Conservation (phyloP, 148 eudicot species). For the Amaranthus hypochondriacus region DNA sequence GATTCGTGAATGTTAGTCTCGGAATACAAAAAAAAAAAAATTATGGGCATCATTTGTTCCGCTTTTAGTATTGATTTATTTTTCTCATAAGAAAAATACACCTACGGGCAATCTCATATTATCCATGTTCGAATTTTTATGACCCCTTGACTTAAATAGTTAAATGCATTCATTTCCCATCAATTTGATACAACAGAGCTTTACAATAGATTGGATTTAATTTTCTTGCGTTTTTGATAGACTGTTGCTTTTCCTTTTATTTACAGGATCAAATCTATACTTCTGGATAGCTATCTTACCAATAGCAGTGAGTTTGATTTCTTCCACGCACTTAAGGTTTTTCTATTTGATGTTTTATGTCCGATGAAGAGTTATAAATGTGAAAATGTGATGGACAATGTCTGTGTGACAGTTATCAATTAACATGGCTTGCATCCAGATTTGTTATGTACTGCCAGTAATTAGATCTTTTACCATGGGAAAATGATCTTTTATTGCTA, state of each 20-base stretch:
- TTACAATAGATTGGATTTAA: not conserved
- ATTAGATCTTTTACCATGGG: not conserved
- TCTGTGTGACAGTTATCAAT: no score
- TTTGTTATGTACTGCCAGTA: not conserved
- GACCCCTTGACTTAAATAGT: not conserved
- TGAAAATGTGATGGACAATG: slow-evolving; percentile 7
- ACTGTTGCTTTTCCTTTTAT: not conserved
- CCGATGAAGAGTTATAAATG: not conserved
- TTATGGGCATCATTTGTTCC: no score
- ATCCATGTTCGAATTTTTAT: not conserved
- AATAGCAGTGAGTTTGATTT: slow-evolving; percentile 60
- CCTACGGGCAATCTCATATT: not conserved
- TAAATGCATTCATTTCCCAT: no score
- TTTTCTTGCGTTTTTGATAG: not conserved
- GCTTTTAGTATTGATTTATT: not conserved
- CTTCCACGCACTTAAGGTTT: not conserved
- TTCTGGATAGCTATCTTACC: slow-evolving; percentile 98
- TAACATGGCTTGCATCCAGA: not conserved
- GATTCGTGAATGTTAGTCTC: not conserved
- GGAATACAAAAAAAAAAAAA: no score
- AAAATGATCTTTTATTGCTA: no score
- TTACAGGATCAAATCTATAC: slow-evolving; percentile 93
- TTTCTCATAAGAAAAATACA: not conserved
- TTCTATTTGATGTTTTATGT: not conserved
- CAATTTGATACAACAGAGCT: not conserved